phyloP scores from a whole-genome alignment of 73 alveolate genomes.

The Paramecium sexaurelia region DNA sequence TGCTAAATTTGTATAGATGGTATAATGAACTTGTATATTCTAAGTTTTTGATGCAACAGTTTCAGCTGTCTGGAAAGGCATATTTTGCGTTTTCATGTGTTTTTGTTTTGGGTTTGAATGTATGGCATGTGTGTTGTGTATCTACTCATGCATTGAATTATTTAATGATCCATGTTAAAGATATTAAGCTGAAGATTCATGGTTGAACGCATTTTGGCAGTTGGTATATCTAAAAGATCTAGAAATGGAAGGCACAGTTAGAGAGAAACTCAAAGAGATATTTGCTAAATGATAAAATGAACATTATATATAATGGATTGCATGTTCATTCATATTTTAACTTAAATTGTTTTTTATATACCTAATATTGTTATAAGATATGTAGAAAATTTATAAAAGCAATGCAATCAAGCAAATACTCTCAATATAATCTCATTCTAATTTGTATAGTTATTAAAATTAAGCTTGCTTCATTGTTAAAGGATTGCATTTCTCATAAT shows the following conservation, averaged over 20 bases:
- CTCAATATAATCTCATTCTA: background rate
- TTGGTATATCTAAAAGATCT: constrained; percentile 48
- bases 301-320: background rate
- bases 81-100: constrained; percentile 22
- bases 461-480: background rate
- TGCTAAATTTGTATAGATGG: constrained; percentile 57
- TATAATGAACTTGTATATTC: background rate
- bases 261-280: constrained; percentile 46
- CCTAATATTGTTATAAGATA: background rate
- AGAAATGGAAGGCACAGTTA: constrained; percentile 54
- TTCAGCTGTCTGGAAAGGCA: constrained; percentile 13
- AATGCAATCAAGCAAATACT: background rate
- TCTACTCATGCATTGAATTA: constrained; percentile 24
- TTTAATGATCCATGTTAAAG: constrained; percentile 57
- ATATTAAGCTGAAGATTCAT: constrained; percentile 53
- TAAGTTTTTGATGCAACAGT: constrained; percentile 32
- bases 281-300: constrained; percentile 41
- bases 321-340: background rate
- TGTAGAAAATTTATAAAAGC: background rate
- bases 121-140: constrained; percentile 5
- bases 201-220: constrained; percentile 58
- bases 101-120: constrained; percentile 56
- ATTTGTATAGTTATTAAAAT: background rate
- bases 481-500: constrained; percentile 46
- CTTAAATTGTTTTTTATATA: background rate